A percentile compares a stretch with the other conserved stretches of the same genome.
phyloP scores from a whole-genome alignment of 768 basidiomycete species.

The Lentinula aciculospora region DNA sequence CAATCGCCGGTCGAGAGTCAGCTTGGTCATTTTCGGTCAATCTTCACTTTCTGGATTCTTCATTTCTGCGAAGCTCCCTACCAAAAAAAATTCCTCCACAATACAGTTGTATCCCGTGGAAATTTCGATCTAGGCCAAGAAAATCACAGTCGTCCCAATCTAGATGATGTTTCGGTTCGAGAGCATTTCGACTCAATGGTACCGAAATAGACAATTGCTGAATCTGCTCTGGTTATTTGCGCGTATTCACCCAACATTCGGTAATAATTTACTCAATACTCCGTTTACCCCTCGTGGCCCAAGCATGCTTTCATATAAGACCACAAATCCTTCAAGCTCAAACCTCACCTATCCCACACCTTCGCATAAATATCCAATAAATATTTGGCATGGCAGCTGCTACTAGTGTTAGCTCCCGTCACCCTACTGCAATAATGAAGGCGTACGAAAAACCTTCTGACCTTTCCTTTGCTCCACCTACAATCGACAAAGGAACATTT shows the following conservation, averaged over 20 bases:
- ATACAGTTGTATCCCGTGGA: background rate
- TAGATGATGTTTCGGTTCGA: background rate
- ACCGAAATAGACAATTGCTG: background rate
- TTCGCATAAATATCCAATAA: background rate
- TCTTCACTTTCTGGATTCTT: background rate
- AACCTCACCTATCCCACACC: background rate
- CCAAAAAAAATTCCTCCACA: background rate
- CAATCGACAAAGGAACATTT: conserved; percentile 25
- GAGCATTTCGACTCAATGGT: background rate
- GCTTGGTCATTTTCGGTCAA: background rate
- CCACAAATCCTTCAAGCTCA: background rate
- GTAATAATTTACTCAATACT: background rate
- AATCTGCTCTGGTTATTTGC: background rate
- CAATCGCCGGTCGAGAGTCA: background rate
- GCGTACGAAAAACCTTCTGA: background rate
- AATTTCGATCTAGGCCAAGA: background rate
- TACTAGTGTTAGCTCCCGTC: background rate
- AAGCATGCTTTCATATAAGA: conserved; percentile 3
- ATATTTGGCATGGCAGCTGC: background rate
- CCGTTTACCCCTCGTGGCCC: background rate
- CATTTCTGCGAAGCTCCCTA: background rate
- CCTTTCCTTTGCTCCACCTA: background rate
- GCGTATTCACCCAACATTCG: background rate
- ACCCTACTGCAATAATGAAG: background rate
- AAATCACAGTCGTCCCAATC: background rate